These are phyloP conservation scores for Chionographis japonica DNA, from an alignment of 106 monocot species.

Conservation along the genomic window DNA sequence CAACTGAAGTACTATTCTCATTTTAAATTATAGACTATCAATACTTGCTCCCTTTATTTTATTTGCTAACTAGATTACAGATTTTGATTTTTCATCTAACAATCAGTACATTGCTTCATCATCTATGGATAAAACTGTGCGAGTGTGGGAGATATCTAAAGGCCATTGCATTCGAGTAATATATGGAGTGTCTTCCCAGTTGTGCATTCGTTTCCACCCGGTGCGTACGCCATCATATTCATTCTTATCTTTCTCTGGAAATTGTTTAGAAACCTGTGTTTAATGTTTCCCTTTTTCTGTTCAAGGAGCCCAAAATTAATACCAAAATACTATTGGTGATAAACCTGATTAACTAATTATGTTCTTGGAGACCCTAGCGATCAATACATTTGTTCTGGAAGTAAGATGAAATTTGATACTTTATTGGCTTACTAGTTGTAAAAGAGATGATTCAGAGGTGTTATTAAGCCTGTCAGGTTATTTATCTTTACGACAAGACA, in stretches of 20 bases:
- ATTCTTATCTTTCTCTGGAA: background rate
- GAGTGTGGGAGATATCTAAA: constrained; percentile 90
- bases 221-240: constrained; percentile 33
- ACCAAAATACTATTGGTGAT: too few species aligned
- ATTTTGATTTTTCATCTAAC: constrained; percentile 99
- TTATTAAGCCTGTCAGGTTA: too few species aligned
- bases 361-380: too few species aligned
- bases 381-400: too few species aligned
- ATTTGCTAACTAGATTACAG: constrained; percentile 69
- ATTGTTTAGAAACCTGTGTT: background rate
- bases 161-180: constrained; percentile 88
- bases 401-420: too few species aligned
- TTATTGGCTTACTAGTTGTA: too few species aligned
- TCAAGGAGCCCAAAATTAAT: too few species aligned
- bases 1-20: background rate
- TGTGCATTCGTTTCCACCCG: constrained; percentile 91
- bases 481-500: too few species aligned
- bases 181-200: constrained; percentile 87
- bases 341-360: too few species aligned
- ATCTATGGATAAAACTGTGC: constrained; percentile 93
- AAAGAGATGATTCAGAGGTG: too few species aligned
- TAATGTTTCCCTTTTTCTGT: background rate
- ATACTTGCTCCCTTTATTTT: constrained; percentile 1
- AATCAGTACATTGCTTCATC: constrained; percentile 98
- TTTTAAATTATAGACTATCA: background rate